These are phyloP conservation scores for Pichia cactophila DNA, from an alignment of 1,139 yeast species.

Conservation along the genomic window DNA sequence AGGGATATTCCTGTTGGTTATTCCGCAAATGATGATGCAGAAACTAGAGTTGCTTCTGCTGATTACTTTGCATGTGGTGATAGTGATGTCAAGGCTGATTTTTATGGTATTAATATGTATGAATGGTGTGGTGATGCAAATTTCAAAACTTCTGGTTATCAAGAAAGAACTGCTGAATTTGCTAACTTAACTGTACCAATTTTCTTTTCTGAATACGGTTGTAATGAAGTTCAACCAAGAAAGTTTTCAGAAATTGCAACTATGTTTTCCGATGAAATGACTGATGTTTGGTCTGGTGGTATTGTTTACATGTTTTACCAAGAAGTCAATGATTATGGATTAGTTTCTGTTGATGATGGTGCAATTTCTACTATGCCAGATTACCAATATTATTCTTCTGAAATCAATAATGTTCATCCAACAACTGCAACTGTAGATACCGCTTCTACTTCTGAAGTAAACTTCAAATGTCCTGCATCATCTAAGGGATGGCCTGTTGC, in stretches of 20 bases:
- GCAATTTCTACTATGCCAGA: conserved; percentile 54
- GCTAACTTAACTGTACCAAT: conserved; percentile 58
- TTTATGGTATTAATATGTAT: conserved; percentile 92
- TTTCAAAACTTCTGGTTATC: conserved; percentile 61
- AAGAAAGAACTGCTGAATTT: conserved; percentile 65
- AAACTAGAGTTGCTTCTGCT: conserved; percentile 60
- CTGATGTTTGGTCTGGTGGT: conserved; percentile 84
- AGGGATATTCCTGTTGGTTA: conserved; percentile 73
- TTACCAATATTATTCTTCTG: conserved; percentile 46
- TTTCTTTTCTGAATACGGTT: conserved; percentile 78
- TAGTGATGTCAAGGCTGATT: conserved; percentile 62
- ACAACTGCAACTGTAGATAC: conserved; percentile 45
- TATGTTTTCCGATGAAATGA: conserved; percentile 54
- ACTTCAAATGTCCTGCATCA: conserved; percentile 44
- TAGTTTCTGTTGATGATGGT: conserved; percentile 38
- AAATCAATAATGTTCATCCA: conserved; percentile 51
- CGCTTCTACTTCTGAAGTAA: conserved; percentile 35
- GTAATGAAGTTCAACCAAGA: conserved; percentile 59
- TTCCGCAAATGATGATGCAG: conserved; percentile 69
- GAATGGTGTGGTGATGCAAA: conserved; percentile 87
- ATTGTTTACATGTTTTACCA: conserved; percentile 77
- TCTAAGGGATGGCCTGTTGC: conserved; percentile 51
- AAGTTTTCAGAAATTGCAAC: conserved; percentile 63
- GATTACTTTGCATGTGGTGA: conserved; percentile 74
- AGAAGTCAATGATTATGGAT: conserved; percentile 68